Base-by-base conservation (phyloP, 371 early-diverging fungal species). In the Apophysomyces trapeziformis region DNA sequence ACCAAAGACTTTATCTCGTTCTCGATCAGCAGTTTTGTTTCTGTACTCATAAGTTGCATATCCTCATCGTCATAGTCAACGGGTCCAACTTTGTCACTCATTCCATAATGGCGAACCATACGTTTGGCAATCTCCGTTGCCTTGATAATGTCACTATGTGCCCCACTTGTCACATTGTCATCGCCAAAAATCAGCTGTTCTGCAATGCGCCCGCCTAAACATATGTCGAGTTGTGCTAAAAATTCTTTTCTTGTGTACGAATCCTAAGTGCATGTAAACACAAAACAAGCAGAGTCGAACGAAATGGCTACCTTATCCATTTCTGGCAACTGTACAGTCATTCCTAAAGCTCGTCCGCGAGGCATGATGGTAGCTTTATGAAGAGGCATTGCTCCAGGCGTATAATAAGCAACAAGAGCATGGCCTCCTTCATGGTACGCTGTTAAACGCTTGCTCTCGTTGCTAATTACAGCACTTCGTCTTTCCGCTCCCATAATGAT, bases 351-450 rank as follows among this genome's bases (percentile, higher is more conserved):
- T 26, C 85, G 82, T 6, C 98, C 99, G 38, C 99, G 91, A 8
- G 99, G 99, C 83, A 99, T 98, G 46, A 99, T 95, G 4, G 98
- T 98, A 3, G 97, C 99, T 74, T 99, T 99, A 82, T 98, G 97
- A 62, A 99, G 74, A n/a, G 98, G 96, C 87, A 93, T 88, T 7
- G 99, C 96, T 5, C 96, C 96, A 7, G 90, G 88, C n/a, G 98
- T 98, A 79, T 92, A 95, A 67, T 95, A 86, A 4, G 98, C 98
- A 4, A 96, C 96, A 39, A 99, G 80, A 0, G 99, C 93, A 76
- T 99, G 99, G 0, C 99, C 99, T 38, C 97, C 98, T 78, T 99
- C 99, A 73, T 99, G 99, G 71, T 96, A 99, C 1, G 99, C 98
- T 3, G 98, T 98, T 38, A 94, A 73, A 32, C 84, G 82, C 69